Conservation (phyloP, 306 rosid genomes). For the Ziziphus jujuba region DNA sequence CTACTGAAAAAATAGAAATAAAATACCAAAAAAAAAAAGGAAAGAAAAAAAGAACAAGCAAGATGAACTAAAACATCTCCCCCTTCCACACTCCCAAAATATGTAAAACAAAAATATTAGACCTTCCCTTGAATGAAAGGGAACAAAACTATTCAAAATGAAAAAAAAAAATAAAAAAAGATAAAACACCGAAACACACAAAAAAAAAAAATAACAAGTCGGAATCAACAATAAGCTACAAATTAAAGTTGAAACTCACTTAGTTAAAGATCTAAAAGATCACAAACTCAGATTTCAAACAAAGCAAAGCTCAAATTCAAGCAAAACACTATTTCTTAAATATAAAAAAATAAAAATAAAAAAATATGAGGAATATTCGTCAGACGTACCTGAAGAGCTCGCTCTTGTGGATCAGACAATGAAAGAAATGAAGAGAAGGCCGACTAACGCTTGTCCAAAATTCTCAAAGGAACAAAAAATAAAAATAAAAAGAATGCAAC, state of each 20-base stretch:
- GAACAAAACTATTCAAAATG: neutral
- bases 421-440: conserved; percentile 31
- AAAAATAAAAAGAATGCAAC: no score
- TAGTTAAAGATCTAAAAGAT: conserved; percentile 14
- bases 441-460: conserved; percentile 19
- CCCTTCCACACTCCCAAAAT: neutral
- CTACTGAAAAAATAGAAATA: neutral
- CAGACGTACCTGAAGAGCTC: conserved; percentile 37
- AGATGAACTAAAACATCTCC: neutral
- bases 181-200: neutral
- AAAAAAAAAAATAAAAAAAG: neutral
- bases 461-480: conserved; percentile 21
- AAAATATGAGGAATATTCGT: conserved; percentile 14
- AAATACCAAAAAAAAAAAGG: neutral
- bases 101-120: neutral
- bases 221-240: neutral
- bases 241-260: neutral
- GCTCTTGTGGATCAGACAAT: conserved; percentile 38
- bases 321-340: neutral
- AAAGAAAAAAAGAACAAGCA: conserved; percentile 23
- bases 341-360: neutral
- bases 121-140: neutral
- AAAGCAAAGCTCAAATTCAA: conserved; percentile 9
- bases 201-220: neutral
- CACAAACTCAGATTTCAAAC: conserved; percentile 4